phyloP scores from a whole-genome alignment of 2,329 filamentous ascomycete species.

The Dactylonectria macrodidyma region DNA sequence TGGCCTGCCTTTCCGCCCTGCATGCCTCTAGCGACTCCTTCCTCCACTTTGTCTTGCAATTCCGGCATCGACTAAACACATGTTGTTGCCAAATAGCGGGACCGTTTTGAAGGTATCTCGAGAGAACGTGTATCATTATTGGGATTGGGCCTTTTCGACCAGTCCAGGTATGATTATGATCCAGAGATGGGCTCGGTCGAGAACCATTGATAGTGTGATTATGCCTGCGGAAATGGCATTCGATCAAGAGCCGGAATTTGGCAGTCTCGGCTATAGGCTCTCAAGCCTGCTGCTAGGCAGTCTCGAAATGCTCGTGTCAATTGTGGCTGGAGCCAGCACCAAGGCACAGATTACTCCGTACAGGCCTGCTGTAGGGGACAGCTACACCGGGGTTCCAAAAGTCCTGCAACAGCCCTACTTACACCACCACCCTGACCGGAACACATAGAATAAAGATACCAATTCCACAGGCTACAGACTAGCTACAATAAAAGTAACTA shows the following conservation, averaged over 20 bases:
- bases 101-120: no score
- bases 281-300: constrained; percentile 73
- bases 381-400: not conserved
- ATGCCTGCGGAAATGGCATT: constrained; percentile 8
- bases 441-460: not conserved
- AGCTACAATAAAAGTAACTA: not conserved
- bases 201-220: not conserved
- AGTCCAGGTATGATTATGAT: constrained; percentile 44
- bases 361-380: no score
- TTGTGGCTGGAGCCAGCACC: no score
- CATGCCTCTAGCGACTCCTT: no score
- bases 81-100: no score
- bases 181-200: constrained; percentile 39
- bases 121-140: no score
- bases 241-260: constrained; percentile 23
- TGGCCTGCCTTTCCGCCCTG: no score
- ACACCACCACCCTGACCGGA: not conserved
- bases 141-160: constrained; percentile 2
- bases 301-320: constrained; percentile 11
- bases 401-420: not conserved
- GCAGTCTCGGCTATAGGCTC: constrained; percentile 60
- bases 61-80: no score
- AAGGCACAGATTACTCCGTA: no score
- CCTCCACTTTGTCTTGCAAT: no score
- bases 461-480: not conserved